Evolutionary conservation across 2,329 filamentous ascomycete genomes (phyloP).

Genomic region (Aureobasidium sp.): DNA sequence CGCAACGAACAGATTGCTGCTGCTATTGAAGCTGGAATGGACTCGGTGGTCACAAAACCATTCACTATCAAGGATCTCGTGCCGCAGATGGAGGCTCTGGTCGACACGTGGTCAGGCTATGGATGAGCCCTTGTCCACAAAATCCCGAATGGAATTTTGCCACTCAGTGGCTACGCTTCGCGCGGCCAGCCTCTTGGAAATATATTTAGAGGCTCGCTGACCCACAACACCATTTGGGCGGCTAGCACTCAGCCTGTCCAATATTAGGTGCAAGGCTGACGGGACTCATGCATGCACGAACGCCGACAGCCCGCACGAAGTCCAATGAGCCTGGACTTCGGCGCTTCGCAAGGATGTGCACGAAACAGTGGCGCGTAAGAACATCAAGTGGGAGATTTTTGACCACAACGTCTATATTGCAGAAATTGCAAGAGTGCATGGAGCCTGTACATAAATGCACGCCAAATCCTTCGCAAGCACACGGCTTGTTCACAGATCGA

Average conservation of each 20-base stretch:
- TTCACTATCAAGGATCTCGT: slow-evolving; percentile 30
- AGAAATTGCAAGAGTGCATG: neutral
- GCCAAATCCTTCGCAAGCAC: neutral
- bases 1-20: slow-evolving; percentile 65
- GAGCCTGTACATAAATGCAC: neutral
- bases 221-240: neutral
- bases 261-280: neutral
- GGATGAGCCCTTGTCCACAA: neutral
- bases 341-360: neutral
- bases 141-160: neutral
- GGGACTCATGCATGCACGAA: neutral
- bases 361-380: neutral
- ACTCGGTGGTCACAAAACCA: slow-evolving; percentile 30
- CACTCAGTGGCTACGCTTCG: neutral
- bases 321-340: neutral
- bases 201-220: neutral
- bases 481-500: neutral
- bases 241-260: neutral
- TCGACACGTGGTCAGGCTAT: slow-evolving; percentile 18
- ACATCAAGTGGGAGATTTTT: neutral
- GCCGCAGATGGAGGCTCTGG: slow-evolving; percentile 28
- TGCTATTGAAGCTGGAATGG: slow-evolving; percentile 64
- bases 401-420: neutral
- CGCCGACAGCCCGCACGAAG: neutral
- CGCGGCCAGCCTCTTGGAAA: neutral